Conservation (phyloP, 306 rosid species). For the Cucurbita argyrosperma region DNA sequence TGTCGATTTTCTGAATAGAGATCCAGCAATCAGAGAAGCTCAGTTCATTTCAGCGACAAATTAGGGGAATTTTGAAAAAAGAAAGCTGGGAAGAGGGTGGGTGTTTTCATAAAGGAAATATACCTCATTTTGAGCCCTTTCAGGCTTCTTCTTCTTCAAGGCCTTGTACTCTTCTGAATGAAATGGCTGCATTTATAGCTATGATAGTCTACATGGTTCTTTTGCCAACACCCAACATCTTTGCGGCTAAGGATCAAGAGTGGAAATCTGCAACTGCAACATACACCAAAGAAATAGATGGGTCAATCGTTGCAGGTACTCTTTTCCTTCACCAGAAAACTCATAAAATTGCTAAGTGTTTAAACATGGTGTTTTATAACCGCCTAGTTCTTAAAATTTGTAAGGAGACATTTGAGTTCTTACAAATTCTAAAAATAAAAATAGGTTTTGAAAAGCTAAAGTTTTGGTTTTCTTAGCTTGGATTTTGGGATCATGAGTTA, state of each 20-base stretch:
- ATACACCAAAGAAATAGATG: conserved; percentile 54
- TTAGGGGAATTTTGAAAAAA: conserved; percentile 8
- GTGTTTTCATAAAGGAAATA: conserved; percentile 10
- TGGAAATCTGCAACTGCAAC: conserved; percentile 95
- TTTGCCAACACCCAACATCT: conserved; percentile 19
- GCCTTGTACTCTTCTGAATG: conserved; percentile 6
- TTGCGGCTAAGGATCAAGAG: conserved; percentile 28
- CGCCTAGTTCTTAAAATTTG: no score
- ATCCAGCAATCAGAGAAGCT: conserved; percentile 8
- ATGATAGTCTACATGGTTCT: conserved; percentile 39
- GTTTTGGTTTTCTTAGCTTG: neutral
- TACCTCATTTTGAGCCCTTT: conserved; percentile 13
- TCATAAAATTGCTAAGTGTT: neutral
- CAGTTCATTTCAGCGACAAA: conserved; percentile 15
- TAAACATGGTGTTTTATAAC: neutral
- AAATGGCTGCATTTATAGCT: conserved; percentile 53
- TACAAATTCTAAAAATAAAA: no score
- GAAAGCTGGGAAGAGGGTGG: conserved; percentile 10
- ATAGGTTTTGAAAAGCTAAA: neutral
- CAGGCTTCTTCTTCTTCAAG: conserved; percentile 7
- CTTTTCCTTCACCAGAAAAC: conserved; percentile 5
- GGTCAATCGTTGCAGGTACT: conserved; percentile 64
- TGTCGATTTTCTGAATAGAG: neutral
- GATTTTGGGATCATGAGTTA: no score
- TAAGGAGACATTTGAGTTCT: no score